Evolutionary conservation across 176 grass and related monocot genomes (phyloP).

Genomic region (Themeda triandra): DNA sequence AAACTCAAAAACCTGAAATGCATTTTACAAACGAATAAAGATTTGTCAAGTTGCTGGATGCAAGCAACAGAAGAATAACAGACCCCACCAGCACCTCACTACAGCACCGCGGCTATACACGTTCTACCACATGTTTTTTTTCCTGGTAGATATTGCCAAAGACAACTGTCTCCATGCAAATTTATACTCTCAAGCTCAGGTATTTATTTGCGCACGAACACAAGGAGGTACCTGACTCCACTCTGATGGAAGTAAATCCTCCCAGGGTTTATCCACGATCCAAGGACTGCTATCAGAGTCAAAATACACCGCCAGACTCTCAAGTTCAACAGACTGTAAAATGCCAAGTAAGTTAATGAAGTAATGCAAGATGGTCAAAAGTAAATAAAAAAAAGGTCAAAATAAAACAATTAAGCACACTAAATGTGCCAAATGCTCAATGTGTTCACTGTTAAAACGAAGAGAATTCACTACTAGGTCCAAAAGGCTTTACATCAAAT

Average conservation of each 20-base stretch:
- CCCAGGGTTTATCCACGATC: conserved; percentile 75
- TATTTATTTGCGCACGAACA: conserved; percentile 15
- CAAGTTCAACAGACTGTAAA: conserved; percentile 89
- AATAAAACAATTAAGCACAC: conserved; percentile 11
- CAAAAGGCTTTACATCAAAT: conserved; percentile 18
- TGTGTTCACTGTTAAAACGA: conserved; percentile 8
- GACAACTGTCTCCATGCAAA: neutral
- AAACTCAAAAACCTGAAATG: conserved; percentile 84
- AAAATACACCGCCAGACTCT: conserved; percentile 94
- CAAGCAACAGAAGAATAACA: neutral
- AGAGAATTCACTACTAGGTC: conserved; percentile 7
- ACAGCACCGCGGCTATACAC: neutral
- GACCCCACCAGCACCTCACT: conserved; percentile 4
- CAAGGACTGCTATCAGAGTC: conserved; percentile 90
- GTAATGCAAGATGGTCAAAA: neutral
- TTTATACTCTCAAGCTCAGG: neutral
- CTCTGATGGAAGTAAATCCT: conserved; percentile 89
- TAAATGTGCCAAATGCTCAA: conserved; percentile 1
- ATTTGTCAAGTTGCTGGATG: conserved; percentile 8
- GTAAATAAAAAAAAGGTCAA: neutral
- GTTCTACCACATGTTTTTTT: neutral
- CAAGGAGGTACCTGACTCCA: conserved; percentile 79
- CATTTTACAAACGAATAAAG: conserved; percentile 16
- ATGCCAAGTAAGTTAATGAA: conserved; percentile 34
- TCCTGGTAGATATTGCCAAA: neutral